Base-by-base conservation (phyloP, 2,329 filamentous ascomycete species). In the Pleomassaria siparia region DNA sequence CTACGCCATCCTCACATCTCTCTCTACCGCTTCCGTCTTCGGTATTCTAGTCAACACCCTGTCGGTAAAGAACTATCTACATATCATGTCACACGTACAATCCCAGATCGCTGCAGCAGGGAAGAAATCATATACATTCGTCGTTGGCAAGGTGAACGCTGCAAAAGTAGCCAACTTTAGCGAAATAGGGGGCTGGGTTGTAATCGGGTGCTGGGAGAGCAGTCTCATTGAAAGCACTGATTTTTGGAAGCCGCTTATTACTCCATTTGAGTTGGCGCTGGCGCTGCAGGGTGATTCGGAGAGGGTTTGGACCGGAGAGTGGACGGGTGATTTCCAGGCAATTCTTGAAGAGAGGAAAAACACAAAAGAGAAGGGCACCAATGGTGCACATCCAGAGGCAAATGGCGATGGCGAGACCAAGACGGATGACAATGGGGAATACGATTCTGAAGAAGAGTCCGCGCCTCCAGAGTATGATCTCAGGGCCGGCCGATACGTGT, bases 141-240 rank as follows among this genome's bases (percentile, higher is more conserved):
- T 99, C 2, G 94, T 99, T 0, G 94, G 94, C 49, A 97, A 97
- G 70, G 79, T 99, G 21, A 99, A 97, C 64, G 86, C 91, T 0
- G 92, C 91, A 29, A 99, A 99, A 70, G 80, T 99, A 18, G 94
- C 94, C 40, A 99, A 99, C 71, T 99, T 99, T 73, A 84, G 87
- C 48, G 94, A 99, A 70, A 83, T 99, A 4, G 92, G 91, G 35
- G 92, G 91, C 13, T 99, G 94, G 94, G 91, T 97, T 0, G 91
- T 97, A 0, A 89, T 99, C 9, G 92, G 94, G 2, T 99, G 94
- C 72, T 99, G 94, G 94, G 94, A 99, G 74, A 96, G 91, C 69
- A 90, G 88, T 50, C 75, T 97, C 42, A 83, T 99, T 4, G 92
- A 96, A 60, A 90, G 91, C 54, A 87, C 88, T 48, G 88, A 88